Conservation (phyloP, 148 eudicot genomes). For the Chenopodium suecicum region DNA sequence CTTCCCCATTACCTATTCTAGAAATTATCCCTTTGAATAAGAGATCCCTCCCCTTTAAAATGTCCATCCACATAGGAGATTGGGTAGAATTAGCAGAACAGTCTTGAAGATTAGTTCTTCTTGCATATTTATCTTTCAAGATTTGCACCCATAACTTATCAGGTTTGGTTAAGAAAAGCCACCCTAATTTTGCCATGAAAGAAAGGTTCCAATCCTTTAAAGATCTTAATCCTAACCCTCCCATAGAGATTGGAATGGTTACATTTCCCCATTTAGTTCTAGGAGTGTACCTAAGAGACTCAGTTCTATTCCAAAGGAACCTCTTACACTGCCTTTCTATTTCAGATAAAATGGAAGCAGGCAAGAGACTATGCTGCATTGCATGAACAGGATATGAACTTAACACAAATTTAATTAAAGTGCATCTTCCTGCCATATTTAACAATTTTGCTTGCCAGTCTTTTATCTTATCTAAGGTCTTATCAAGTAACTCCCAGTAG, state of each 20-base stretch:
- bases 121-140: background rate
- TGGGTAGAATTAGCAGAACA: background rate
- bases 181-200: background rate
- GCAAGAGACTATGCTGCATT: background rate
- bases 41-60: background rate
- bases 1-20: background rate
- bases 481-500: background rate
- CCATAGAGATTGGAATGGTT: background rate
- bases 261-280: background rate
- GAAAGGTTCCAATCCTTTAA: background rate
- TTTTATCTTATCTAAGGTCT: background rate
- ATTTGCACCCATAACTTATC: background rate
- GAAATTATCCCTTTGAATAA: background rate
- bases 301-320: background rate
- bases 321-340: background rate
- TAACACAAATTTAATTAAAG: background rate
- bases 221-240: background rate
- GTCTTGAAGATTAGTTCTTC: background rate
- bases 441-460: background rate
- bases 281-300: background rate
- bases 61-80: background rate
- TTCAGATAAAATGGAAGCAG: accelerated
- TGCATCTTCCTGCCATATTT: background rate
- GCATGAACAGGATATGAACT: background rate
- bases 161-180: background rate